Conservation (phyloP, 257 asterid species). For the Plantago ovata region DNA sequence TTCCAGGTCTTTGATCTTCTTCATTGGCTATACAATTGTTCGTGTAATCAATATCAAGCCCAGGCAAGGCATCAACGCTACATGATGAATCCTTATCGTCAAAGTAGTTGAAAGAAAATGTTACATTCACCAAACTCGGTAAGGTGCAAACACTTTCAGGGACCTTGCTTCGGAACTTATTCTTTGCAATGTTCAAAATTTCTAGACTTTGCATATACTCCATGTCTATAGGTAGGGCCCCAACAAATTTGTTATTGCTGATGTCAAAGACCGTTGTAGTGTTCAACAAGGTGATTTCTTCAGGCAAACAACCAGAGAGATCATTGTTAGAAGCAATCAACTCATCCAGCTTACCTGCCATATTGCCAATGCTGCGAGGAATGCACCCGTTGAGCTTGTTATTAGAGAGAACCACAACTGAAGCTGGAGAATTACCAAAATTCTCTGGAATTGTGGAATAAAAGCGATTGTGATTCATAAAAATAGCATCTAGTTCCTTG, state of each 20-base stretch:
- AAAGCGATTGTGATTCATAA: constrained; percentile 62
- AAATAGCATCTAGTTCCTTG: constrained; percentile 53
- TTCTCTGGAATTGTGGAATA: constrained; percentile 51
- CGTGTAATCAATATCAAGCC: constrained; percentile 29
- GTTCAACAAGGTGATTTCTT: constrained; percentile 49
- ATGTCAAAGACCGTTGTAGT: constrained; percentile 47
- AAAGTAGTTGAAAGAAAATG: constrained; percentile 47
- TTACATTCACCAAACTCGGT: constrained; percentile 44
- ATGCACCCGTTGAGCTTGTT: constrained; percentile 62
- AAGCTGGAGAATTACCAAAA: constrained; percentile 62
- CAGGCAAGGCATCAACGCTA: constrained; percentile 15
- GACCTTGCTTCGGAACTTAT: constrained; percentile 51
- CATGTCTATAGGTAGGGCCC: constrained; percentile 50
- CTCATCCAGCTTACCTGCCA: constrained; percentile 62
- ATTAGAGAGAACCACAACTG: constrained; percentile 56
- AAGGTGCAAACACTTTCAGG: constrained; percentile 47
- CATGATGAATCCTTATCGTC: constrained; percentile 32
- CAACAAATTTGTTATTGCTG: constrained; percentile 46
- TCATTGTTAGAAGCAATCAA: constrained; percentile 35
- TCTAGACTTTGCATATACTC: constrained; percentile 43
- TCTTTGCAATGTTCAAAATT: constrained; percentile 33
- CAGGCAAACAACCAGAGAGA: constrained; percentile 75
- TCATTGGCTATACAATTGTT: constrained; percentile 47
- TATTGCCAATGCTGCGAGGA: constrained; percentile 61
- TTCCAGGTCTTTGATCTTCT: constrained; percentile 38